These are phyloP conservation scores for Rhodomyrtus tomentosa DNA, from an alignment of 345 rosid genomes.

Conservation along the genomic window DNA sequence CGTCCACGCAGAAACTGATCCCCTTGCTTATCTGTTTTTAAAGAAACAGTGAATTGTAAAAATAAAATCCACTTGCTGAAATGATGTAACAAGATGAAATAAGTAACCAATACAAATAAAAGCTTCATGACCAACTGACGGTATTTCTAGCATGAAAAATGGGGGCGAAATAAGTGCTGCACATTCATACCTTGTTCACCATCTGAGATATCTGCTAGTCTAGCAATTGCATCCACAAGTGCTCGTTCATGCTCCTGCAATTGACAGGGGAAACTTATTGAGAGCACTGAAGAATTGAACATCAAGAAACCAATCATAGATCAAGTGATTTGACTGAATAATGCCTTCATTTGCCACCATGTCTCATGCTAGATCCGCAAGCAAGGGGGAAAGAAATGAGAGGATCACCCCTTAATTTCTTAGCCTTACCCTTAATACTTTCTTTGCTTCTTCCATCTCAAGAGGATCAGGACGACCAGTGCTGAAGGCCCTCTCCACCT, in stretches of 20 bases:
- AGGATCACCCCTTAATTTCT: neutral
- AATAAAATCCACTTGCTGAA: neutral
- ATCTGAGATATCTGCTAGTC: slow-evolving; percentile 63
- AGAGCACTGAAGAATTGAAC: neutral
- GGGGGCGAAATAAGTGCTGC: neutral
- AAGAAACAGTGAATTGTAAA: neutral
- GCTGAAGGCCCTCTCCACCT: slow-evolving; percentile 79
- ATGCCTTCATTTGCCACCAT: neutral
- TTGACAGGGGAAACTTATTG: neutral
- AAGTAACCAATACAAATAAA: neutral
- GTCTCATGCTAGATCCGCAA: neutral
- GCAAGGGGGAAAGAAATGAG: neutral
- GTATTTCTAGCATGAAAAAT: neutral
- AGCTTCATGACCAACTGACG: neutral
- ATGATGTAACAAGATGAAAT: neutral
- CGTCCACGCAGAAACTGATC: slow-evolving; percentile 17
- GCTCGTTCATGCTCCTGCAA: slow-evolving; percentile 76
- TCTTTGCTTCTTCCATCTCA: slow-evolving; percentile 77
- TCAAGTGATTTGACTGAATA: neutral
- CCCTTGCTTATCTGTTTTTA: slow-evolving; percentile 30
- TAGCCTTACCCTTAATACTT: slow-evolving; percentile 51
- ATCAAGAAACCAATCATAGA: neutral
- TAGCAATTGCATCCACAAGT: slow-evolving; percentile 58
- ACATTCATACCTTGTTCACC: slow-evolving; percentile 46
- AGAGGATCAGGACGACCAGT: slow-evolving; percentile 59